Evolutionary conservation across 495 filamentous ascomycete species (phyloP).

Genomic region (Aspergillus nanangensis): DNA sequence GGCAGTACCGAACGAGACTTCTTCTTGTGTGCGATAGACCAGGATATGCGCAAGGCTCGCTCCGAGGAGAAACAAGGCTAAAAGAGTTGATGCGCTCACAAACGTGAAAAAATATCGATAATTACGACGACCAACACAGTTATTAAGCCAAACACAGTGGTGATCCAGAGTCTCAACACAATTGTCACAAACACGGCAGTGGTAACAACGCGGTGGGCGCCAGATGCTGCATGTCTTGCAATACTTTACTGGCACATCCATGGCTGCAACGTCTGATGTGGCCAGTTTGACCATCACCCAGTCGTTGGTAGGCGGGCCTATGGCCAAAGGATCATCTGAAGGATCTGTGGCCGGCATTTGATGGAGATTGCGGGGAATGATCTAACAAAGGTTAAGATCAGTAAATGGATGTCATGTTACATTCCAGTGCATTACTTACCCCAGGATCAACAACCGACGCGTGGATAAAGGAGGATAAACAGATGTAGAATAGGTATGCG

Average conservation of each 20-base stretch:
- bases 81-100: conserved; percentile 67
- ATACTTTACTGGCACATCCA: conserved; percentile 97
- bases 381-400: conserved; percentile 40
- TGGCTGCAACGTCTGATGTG: conserved; percentile 66
- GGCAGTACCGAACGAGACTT: conserved; percentile 59
- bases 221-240: conserved; percentile 96
- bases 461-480: conserved; percentile 88
- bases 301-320: conserved; percentile 81
- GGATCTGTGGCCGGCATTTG: conserved; percentile 51
- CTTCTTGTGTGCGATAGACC: conserved; percentile 57
- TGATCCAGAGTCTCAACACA: conserved; percentile 98
- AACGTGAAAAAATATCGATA: conserved; percentile 98
- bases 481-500: conserved; percentile 84
- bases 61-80: conserved; percentile 70
- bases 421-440: conserved; percentile 46
- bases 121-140: conserved; percentile 94
- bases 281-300: conserved; percentile 87
- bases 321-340: conserved; percentile 68
- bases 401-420: conserved; percentile 12
- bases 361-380: conserved; percentile 81
- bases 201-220: conserved; percentile 91
- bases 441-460: conserved; percentile 89
- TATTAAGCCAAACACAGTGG: conserved; percentile 99
- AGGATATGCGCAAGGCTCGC: conserved; percentile 76
- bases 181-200: conserved; percentile 94